These are phyloP conservation scores for Russula dissimulans DNA, from an alignment of 768 basidiomycete species.

Conservation along the genomic window DNA sequence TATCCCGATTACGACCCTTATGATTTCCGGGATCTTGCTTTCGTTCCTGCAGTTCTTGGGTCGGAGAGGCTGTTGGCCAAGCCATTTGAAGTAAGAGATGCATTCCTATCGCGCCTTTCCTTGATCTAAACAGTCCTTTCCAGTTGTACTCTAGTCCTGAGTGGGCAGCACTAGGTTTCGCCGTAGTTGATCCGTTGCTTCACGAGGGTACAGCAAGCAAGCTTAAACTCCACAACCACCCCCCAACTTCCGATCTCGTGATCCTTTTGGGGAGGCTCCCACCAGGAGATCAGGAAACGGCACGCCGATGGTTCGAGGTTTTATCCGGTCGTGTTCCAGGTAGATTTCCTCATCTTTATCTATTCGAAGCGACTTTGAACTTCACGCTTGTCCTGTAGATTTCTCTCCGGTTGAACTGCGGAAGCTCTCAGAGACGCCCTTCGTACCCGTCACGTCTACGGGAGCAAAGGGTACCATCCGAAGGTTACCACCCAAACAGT, in stretches of 20 bases:
- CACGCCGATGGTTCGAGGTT: conserved; percentile 57
- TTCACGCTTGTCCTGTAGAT: conserved; percentile 30
- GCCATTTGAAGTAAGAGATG: conserved; percentile 50
- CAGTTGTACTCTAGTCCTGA: conserved; percentile 64
- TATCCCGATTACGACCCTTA: conserved; percentile 54
- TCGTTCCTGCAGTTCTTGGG: conserved; percentile 64
- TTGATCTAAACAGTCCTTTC: background rate
- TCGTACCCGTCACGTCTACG: conserved; percentile 52
- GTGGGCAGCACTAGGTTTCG: conserved; percentile 72
- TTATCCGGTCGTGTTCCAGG: conserved; percentile 56
- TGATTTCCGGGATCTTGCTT: conserved; percentile 50
- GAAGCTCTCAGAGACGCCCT: conserved; percentile 44
- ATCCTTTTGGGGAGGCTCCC: conserved; percentile 49
- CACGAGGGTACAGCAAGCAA: conserved; percentile 47
- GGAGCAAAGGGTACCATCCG: conserved; percentile 20
- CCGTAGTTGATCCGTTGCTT: conserved; percentile 47
- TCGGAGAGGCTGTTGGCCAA: conserved; percentile 47
- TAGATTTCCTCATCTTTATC: conserved; percentile 25
- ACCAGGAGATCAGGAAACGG: conserved; percentile 44
- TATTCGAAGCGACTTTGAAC: background rate
- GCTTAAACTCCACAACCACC: conserved; percentile 61
- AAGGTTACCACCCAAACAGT: conserved; percentile 48
- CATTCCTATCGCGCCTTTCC: background rate
- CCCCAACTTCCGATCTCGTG: conserved; percentile 53
- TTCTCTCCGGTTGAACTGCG: conserved; percentile 50